phyloP scores from a whole-genome alignment of 1,139 yeast genomes.

The Saccharomyces hybrid region DNA sequence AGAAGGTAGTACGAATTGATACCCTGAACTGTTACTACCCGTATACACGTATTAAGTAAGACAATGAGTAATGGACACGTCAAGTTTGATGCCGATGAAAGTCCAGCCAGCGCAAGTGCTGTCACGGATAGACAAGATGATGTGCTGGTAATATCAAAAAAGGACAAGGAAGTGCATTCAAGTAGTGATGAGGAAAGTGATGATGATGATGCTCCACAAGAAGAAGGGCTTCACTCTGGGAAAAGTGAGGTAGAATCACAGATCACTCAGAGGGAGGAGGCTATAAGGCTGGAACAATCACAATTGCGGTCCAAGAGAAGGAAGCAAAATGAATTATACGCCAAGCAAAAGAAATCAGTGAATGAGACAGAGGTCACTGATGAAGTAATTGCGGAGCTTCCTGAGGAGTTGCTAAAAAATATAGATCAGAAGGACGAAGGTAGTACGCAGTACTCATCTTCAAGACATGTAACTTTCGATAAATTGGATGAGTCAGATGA shows the following conservation, averaged over 20 bases:
- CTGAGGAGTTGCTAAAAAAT: slow-evolving; percentile 27
- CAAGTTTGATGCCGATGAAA: slow-evolving; percentile 3
- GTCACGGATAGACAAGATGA: not conserved
- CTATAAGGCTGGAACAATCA: slow-evolving; percentile 35
- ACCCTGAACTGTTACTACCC: not conserved
- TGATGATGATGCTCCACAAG: slow-evolving; percentile 36
- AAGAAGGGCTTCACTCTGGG: slow-evolving; percentile 31
- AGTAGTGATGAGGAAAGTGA: slow-evolving; percentile 27
- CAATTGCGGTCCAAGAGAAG: slow-evolving; percentile 45
- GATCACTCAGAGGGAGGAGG: slow-evolving; percentile 34
- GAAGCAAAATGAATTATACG: slow-evolving; percentile 40
- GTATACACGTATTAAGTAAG: not conserved
- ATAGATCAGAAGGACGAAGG: slow-evolving; percentile 13
- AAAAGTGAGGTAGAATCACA: slow-evolving; percentile 32
- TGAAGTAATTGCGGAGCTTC: slow-evolving; percentile 24
- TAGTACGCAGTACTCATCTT: slow-evolving; percentile 6
- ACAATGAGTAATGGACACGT: not conserved
- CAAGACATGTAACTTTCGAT: slow-evolving; percentile 28
- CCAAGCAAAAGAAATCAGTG: slow-evolving; percentile 33
- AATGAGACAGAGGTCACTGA: slow-evolving; percentile 19
- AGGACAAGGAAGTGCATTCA: not conserved
- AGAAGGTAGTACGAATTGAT: not conserved
- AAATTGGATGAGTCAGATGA: slow-evolving; percentile 19
- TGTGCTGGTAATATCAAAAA: not conserved
- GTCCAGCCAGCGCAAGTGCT: slow-evolving; percentile 2